Evolutionary conservation across 2,329 filamentous ascomycete genomes (phyloP).

Genomic region (Fusarium mexicanum): DNA sequence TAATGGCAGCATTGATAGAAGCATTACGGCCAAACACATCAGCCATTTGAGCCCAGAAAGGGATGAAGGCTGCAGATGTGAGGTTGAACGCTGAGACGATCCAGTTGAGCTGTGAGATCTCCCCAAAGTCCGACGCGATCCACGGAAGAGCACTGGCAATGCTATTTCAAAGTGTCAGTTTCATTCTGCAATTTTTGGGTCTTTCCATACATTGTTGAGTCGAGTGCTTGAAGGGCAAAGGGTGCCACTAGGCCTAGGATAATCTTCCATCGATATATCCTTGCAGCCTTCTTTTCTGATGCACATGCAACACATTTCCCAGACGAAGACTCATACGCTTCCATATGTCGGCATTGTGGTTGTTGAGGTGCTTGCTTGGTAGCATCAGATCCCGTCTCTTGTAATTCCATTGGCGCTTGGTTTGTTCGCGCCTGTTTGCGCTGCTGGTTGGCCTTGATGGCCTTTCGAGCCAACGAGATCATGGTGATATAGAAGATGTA

Average conservation of each 20-base stretch:
- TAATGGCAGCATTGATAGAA: constrained; percentile 65
- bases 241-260: constrained; percentile 68
- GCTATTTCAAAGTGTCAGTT: constrained; percentile 31
- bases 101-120: constrained; percentile 71
- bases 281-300: constrained; percentile 47
- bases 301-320: constrained; percentile 45
- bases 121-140: constrained; percentile 71
- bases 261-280: constrained; percentile 65
- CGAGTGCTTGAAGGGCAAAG: constrained; percentile 69
- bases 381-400: background rate
- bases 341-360: constrained; percentile 36
- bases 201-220: constrained; percentile 65
- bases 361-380: constrained; percentile 14
- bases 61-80: constrained; percentile 73
- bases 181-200: background rate
- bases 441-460: constrained; percentile 9
- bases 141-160: constrained; percentile 54
- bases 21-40: constrained; percentile 72
- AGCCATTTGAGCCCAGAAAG: constrained; percentile 70
- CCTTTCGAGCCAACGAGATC: constrained; percentile 26
- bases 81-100: constrained; percentile 76
- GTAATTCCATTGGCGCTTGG: background rate
- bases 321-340: constrained; percentile 12
- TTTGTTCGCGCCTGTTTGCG: background rate
- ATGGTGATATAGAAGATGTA: background rate